Evolutionary conservation across 23 red algal species (phyloP), one percentile per base, ranked within the genome.

Genomic region (Gracilaria domingensis): DNA sequence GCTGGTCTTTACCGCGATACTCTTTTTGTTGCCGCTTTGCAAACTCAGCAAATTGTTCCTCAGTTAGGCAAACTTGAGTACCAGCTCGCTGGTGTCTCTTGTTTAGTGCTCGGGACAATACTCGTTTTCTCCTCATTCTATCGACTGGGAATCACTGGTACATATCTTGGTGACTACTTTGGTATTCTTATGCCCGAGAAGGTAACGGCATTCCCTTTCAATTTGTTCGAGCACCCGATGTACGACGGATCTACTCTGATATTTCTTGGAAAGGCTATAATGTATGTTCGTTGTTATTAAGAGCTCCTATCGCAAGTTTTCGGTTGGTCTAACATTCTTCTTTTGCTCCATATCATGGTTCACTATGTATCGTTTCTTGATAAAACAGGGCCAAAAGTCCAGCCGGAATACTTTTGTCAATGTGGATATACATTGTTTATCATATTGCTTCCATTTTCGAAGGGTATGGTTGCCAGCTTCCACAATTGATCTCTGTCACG

Each of bases 101-200:
- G 60, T 16, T 25, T 86, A 34, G 72, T 24, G 23, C 23, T 90
- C 25, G 97, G 97, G 0, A 21, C 51, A 5, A 62, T 95, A 2
- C 81, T 98, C 29, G 94, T 98, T 29, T 69, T 90, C 8, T 74
- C 83, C 29, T 91, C 88, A 7, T 89, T 95, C 36, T 75, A 86
- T 23, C 86, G 82, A 66, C 81, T 98, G 28, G 97, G 97, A 77
- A 26, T 98, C 33, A 87, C 75, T 8, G 97, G 97, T 25, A 98
- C 97, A 2, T 98, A 91, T 80, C 73, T 98, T 69, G 97, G 97
- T 29, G 97, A 98, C 62, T 98, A 98, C 47, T 98, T 98, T 82
- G 97, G 97, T 0, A 95, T 98, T 56, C 79, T 96, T 39, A 87
- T 97, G 81, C 29, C 84, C 17, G 81, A 88, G 72, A 92, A 75